Conservation (phyloP, 495 filamentous ascomycete genomes). For the Penicillium soppii region DNA sequence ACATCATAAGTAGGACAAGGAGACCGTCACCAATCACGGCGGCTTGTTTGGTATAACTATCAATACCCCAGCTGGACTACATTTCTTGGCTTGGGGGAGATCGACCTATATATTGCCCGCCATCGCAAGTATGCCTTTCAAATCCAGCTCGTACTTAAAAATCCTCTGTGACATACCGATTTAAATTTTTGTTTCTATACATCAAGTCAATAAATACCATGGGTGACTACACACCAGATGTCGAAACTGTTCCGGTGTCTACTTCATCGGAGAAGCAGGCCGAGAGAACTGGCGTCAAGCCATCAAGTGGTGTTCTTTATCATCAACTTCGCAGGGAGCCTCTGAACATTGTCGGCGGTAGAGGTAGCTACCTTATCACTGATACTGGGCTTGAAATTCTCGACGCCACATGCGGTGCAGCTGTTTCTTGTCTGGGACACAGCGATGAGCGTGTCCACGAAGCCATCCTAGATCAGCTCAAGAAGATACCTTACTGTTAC, state of each 20-base stretch:
- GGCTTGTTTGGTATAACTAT: neutral
- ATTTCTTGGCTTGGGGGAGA: neutral
- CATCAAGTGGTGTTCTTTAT: constrained; percentile 23
- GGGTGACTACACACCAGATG: constrained; percentile 24
- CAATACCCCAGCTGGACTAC: neutral
- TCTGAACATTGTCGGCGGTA: constrained; percentile 21
- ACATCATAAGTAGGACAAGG: neutral
- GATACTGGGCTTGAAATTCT: constrained; percentile 18
- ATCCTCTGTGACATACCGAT: neutral
- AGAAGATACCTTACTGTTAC: constrained; percentile 43
- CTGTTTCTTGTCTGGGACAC: constrained; percentile 40
- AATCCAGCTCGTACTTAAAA: neutral
- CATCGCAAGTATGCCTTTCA: neutral
- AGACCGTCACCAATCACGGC: constrained; percentile 6
- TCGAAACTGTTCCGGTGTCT: neutral
- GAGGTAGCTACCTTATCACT: constrained; percentile 19
- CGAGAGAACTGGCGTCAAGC: neutral
- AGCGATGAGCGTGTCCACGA: constrained; percentile 35
- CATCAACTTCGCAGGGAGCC: constrained; percentile 21
- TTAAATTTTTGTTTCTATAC: neutral
- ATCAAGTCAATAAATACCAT: constrained; percentile 5
- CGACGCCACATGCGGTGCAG: constrained; percentile 35
- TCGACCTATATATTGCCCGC: neutral
- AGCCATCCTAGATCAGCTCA: constrained; percentile 42
- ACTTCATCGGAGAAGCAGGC: neutral